Evolutionary conservation across 257 asterid species (phyloP).

Genomic region (Lithospermum erythrorhizon): DNA sequence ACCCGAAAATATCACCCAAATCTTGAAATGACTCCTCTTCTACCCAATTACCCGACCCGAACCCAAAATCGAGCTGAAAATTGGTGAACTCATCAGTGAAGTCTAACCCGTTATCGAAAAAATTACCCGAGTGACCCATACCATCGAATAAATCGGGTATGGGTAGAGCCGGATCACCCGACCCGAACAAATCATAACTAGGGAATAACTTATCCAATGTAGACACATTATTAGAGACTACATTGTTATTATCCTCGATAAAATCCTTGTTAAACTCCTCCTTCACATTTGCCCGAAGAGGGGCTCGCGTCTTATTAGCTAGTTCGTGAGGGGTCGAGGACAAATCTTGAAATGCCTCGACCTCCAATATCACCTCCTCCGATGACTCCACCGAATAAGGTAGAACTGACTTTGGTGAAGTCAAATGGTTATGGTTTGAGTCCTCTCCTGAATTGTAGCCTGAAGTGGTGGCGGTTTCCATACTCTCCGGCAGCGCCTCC

Average conservation of each 20-base stretch:
- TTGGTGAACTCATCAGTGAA: constrained; percentile 27
- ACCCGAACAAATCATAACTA: constrained; percentile 31
- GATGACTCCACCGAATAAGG: constrained; percentile 33
- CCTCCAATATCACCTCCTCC: constrained; percentile 32
- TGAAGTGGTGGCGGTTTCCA: constrained; percentile 17
- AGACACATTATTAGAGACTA: constrained; percentile 29
- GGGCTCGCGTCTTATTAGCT: too few species aligned
- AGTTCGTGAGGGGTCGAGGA: constrained; percentile 1
- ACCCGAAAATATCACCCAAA: constrained; percentile 72
- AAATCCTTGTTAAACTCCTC: constrained; percentile 14
- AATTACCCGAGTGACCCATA: constrained; percentile 23
- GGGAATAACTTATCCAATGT: constrained; percentile 22
- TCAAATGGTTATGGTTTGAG: constrained; percentile 31
- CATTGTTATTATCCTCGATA: neutral
- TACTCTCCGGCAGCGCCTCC: too few species aligned
- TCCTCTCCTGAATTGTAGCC: constrained; percentile 73
- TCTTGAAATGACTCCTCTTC: constrained; percentile 60
- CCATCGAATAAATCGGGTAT: constrained; percentile 42
- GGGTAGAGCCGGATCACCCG: constrained; percentile 30
- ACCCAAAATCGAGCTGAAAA: constrained; percentile 29
- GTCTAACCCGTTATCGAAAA: constrained; percentile 27
- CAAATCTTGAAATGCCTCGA: constrained; percentile 25
- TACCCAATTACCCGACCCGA: constrained; percentile 23
- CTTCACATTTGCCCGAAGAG: neutral
- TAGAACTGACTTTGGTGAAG: constrained; percentile 75